Evolutionary conservation across 306 rosid genomes (phyloP).

Genomic region (Gynostemma pentaphyllum): DNA sequence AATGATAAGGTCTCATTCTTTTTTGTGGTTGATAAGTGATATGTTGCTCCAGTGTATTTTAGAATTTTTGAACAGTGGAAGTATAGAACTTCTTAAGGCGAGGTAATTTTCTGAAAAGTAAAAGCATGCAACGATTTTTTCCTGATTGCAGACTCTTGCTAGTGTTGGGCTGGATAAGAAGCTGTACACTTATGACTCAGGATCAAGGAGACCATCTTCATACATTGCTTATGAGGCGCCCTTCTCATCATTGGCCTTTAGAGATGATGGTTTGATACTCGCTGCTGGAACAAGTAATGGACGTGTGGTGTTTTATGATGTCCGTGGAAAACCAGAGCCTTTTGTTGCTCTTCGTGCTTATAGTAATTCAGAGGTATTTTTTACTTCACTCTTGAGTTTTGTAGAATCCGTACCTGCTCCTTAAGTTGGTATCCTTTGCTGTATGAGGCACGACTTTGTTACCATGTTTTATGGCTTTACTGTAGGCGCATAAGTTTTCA

Average conservation of each 20-base stretch:
- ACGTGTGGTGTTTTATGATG: conserved; percentile 85
- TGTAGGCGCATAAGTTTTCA: neutral
- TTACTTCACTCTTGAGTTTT: neutral
- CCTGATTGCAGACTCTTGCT: conserved; percentile 65
- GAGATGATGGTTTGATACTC: conserved; percentile 91
- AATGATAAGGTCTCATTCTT: conserved; percentile 74
- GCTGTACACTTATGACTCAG: conserved; percentile 78
- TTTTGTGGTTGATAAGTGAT: neutral
- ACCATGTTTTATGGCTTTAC: neutral
- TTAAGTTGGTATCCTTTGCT: neutral
- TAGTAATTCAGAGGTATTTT: conserved; percentile 40
- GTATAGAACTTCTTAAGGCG: conserved; percentile 13
- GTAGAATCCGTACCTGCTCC: neutral
- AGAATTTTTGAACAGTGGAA: conserved; percentile 5
- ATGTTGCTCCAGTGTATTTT: neutral
- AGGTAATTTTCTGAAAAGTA: neutral
- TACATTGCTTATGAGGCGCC: conserved; percentile 86
- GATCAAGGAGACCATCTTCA: conserved; percentile 72
- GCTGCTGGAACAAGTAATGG: conserved; percentile 99
- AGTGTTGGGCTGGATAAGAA: conserved; percentile 94
- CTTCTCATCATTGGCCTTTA: conserved; percentile 81
- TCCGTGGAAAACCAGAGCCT: conserved; percentile 95
- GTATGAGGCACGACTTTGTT: neutral
- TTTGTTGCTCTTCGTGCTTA: conserved; percentile 82
- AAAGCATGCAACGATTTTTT: conserved; percentile 14